Conservation (phyloP, 768 basidiomycete genomes). For the Lactifluus piperatus region DNA sequence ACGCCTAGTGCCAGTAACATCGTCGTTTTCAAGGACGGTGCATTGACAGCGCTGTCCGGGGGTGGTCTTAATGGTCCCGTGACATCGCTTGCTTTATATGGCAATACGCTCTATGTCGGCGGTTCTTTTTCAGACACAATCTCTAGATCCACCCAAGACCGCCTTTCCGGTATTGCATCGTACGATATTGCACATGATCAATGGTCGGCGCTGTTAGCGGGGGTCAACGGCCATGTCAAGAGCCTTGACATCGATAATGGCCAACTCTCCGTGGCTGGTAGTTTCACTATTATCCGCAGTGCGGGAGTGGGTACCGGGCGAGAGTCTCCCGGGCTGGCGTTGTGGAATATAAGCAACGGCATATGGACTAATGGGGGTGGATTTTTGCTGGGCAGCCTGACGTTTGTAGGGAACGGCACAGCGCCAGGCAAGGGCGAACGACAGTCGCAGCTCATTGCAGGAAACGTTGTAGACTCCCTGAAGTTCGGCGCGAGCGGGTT, state of each 20-base stretch:
- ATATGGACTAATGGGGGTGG: slow-evolving; percentile 72
- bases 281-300: slow-evolving; percentile 49
- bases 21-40: slow-evolving; percentile 55
- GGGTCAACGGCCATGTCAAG: slow-evolving; percentile 69
- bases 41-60: slow-evolving; percentile 42
- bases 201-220: slow-evolving; percentile 65
- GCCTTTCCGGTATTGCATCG: slow-evolving; percentile 51
- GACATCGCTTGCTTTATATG: slow-evolving; percentile 51
- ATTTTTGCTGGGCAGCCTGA: slow-evolving; percentile 61
- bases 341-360: slow-evolving; percentile 53
- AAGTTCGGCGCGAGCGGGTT: slow-evolving; percentile 72
- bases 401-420: slow-evolving; percentile 62
- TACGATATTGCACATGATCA: slow-evolving; percentile 58
- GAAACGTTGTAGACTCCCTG: slow-evolving; percentile 47
- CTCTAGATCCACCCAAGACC: slow-evolving; percentile 41
- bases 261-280: slow-evolving; percentile 62
- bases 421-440: slow-evolving; percentile 33
- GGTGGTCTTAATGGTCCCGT: slow-evolving; percentile 80
- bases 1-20: slow-evolving; percentile 60
- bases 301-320: slow-evolving; percentile 30
- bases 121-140: slow-evolving; percentile 75
- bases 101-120: slow-evolving; percentile 71
- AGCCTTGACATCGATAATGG: slow-evolving; percentile 42
- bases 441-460: slow-evolving; percentile 55
- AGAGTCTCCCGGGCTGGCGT: slow-evolving; percentile 55